phyloP scores from a whole-genome alignment of 176 grass and related monocot genomes.

The Hsuehochloa calcarea region DNA sequence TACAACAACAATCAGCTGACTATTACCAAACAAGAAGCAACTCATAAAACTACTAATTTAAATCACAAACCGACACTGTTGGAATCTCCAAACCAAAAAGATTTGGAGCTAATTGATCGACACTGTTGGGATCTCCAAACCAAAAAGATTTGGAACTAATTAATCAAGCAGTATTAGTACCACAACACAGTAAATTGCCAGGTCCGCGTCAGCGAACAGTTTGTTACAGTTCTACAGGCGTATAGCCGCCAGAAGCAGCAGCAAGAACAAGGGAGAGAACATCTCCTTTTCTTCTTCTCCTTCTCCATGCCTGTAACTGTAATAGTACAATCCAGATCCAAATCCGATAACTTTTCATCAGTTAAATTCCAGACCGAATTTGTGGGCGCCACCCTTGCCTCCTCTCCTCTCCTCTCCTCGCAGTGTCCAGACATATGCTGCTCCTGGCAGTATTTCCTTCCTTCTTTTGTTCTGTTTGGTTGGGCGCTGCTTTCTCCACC shows the following conservation, averaged over 20 bases:
- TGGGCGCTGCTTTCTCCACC: slow-evolving; percentile 7
- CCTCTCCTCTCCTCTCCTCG: slow-evolving; percentile 24
- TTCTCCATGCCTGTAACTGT: slow-evolving; percentile 4
- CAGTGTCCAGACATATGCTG: slow-evolving; percentile 27
- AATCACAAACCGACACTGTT: background rate
- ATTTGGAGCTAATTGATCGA: background rate
- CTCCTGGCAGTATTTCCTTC: slow-evolving; percentile 14
- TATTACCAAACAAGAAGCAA: slow-evolving; percentile 21
- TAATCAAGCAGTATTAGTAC: background rate
- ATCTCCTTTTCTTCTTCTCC: background rate
- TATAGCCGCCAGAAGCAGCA: slow-evolving; percentile 1
- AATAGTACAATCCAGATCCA: background rate
- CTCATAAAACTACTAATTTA: slow-evolving; percentile 14
- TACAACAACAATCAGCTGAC: background rate
- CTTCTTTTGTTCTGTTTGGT: slow-evolving; percentile 12
- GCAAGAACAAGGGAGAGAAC: background rate
- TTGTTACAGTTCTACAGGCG: background rate
- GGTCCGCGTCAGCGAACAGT: background rate
- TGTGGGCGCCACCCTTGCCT: slow-evolving; percentile 29
- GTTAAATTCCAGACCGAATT: slow-evolving; percentile 27
- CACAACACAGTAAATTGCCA: background rate
- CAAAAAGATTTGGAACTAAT: background rate
- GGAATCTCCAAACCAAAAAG: background rate
- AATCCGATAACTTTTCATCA: background rate
- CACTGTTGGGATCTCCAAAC: too few relatives aligned